Conservation (phyloP, 805 yeast genomes). For the Metschnikowia reukaufii region DNA sequence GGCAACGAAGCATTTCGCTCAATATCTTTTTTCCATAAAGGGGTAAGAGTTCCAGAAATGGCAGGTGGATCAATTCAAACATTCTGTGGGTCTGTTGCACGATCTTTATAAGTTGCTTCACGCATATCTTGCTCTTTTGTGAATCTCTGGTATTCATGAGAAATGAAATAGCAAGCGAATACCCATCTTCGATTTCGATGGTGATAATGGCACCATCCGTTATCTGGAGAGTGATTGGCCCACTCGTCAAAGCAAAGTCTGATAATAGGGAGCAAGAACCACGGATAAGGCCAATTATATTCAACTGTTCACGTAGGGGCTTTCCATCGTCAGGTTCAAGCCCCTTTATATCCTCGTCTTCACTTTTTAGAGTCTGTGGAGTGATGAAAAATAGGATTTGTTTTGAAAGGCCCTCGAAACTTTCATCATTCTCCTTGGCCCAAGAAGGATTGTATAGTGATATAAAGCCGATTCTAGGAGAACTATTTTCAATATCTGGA, state of each 20-base stretch:
- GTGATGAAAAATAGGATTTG: constrained; percentile 36
- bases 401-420: constrained; percentile 29
- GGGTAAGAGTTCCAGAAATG: constrained; percentile 20
- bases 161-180: constrained; percentile 29
- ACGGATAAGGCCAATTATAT: constrained; percentile 36
- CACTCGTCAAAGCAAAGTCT: constrained; percentile 22
- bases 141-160: constrained; percentile 15
- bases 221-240: constrained; percentile 26
- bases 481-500: constrained; percentile 1
- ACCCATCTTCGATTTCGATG: constrained; percentile 26
- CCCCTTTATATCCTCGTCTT: neutral
- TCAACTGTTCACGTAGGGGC: constrained; percentile 25
- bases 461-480: constrained; percentile 24
- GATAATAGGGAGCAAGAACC: constrained; percentile 35
- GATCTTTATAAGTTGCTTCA: constrained; percentile 28
- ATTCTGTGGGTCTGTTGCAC: constrained; percentile 23
- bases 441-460: constrained; percentile 35
- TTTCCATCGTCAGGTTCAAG: neutral
- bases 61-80: constrained; percentile 31
- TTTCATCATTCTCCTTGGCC: constrained; percentile 26
- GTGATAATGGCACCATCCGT: constrained; percentile 28
- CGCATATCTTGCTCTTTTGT: constrained; percentile 22
- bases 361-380: constrained; percentile 10
- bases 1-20: constrained; percentile 20
- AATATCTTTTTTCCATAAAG: constrained; percentile 21